Conservation (phyloP, 2,329 filamentous ascomycete species). For the Cyphellophora europaea region DNA sequence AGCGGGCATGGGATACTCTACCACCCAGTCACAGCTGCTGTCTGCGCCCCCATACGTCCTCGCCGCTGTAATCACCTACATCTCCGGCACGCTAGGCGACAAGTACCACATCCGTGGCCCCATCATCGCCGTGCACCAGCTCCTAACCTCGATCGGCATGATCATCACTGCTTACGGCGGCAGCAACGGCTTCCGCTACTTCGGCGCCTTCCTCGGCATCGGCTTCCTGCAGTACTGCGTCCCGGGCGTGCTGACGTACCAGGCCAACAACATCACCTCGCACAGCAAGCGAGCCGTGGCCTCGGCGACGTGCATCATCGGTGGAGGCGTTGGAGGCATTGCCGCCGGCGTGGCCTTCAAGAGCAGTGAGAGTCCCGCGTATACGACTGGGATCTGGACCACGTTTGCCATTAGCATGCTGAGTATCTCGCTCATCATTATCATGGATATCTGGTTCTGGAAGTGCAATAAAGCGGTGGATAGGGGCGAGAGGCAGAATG, state of each 20-base stretch:
- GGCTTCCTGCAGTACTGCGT: constrained; percentile 22
- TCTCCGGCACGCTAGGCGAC: constrained; percentile 18
- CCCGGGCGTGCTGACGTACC: constrained; percentile 22
- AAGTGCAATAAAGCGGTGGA: constrained; percentile 1
- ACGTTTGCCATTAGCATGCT: constrained; percentile 2
- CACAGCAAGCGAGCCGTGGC: constrained; percentile 23
- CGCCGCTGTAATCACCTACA: constrained; percentile 26
- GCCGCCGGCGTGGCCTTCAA: constrained; percentile 16
- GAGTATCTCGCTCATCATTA: constrained; percentile 2
- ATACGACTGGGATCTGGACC: constrained; percentile 6
- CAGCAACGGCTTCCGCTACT: constrained; percentile 9
- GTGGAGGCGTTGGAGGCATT: constrained; percentile 21
- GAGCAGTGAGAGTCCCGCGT: constrained; percentile 15
- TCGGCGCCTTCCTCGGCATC: constrained; percentile 17
- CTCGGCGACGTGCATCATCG: constrained; percentile 22
- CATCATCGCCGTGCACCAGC: constrained; percentile 11
- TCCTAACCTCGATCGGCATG: constrained; percentile 12
- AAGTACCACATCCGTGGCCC: constrained; percentile 11
- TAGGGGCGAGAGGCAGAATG: constrained; percentile 2
- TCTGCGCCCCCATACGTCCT: constrained; percentile 26
- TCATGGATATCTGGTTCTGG: constrained; percentile 4
- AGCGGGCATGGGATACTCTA: constrained; percentile 27
- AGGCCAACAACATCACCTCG: constrained; percentile 24
- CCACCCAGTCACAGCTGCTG: constrained; percentile 23
- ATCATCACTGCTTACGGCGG: constrained; percentile 11